These are phyloP conservation scores for Picea engelmannii DNA, from an alignment of 83 land plant species.

Conservation along the genomic window DNA sequence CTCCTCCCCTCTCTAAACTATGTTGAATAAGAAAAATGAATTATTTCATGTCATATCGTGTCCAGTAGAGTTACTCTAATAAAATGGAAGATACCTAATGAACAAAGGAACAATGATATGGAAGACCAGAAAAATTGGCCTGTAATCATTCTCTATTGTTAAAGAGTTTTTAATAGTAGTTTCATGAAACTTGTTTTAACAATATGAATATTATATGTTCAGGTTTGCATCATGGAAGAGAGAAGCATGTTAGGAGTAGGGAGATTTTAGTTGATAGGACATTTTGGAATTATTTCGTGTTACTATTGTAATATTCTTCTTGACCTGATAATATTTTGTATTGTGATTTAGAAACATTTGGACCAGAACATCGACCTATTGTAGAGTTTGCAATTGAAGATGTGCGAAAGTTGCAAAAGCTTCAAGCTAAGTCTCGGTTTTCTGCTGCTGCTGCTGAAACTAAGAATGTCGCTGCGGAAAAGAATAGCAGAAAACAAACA, in stretches of 20 bases:
- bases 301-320: not conserved
- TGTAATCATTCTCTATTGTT: not conserved
- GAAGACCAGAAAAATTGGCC: not conserved
- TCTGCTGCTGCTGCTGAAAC: not conserved
- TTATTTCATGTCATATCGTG: not conserved
- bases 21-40: not conserved
- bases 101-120: not conserved
- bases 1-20: not conserved
- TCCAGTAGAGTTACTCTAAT: not conserved
- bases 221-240: not conserved
- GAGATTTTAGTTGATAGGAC: not conserved
- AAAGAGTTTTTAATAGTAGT: not conserved
- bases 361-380: conserved; percentile 87
- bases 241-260: not conserved
- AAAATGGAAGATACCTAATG: not conserved
- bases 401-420: conserved; percentile 56
- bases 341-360: conserved; percentile 77
- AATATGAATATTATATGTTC: too few relatives aligned
- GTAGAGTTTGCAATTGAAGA: conserved; percentile 96
- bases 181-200: not conserved
- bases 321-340: not conserved
- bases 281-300: not conserved
- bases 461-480: not conserved
- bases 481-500: not conserved
- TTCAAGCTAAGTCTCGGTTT: not conserved